Evolutionary conservation across 768 basidiomycete genomes (phyloP).

Genomic region (Gelatoporia subvermispora): DNA sequence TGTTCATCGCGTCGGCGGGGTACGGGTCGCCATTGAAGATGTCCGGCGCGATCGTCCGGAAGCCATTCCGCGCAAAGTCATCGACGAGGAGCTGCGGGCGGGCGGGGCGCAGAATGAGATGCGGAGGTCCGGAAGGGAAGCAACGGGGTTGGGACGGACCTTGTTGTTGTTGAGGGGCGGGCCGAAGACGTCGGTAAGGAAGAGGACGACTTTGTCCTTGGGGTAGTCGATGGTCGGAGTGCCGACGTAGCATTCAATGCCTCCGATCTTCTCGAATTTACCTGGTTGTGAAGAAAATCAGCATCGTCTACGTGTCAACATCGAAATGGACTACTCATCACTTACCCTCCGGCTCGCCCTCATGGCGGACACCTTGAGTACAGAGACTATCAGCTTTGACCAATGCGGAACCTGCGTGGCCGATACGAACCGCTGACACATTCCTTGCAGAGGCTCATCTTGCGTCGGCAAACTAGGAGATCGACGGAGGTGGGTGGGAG

Average conservation of each 20-base stretch:
- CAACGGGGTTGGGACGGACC: no score
- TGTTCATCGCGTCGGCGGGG: slow-evolving; percentile 8
- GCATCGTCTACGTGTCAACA: no score
- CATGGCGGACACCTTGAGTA: slow-evolving; percentile 29
- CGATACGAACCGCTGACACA: slow-evolving; percentile 46
- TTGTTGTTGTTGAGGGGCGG: slow-evolving; percentile 28
- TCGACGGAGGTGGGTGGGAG: background rate
- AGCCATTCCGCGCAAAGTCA: slow-evolving; percentile 29
- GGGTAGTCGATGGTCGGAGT: slow-evolving; percentile 34
- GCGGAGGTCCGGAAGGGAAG: no score
- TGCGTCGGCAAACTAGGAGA: background rate
- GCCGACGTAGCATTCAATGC: slow-evolving; percentile 35
- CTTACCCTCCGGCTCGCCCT: slow-evolving; percentile 32
- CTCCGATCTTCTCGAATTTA: slow-evolving; percentile 28
- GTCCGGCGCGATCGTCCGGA: slow-evolving; percentile 24
- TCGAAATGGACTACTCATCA: no score
- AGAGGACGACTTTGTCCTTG: slow-evolving; percentile 38
- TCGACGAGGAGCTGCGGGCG: slow-evolving; percentile 28
- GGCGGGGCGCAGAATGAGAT: no score
- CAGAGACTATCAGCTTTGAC: no score
- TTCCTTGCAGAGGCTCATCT: slow-evolving; percentile 51
- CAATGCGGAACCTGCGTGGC: no score
- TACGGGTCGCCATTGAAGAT: slow-evolving; percentile 22
- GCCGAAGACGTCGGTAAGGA: slow-evolving; percentile 36
- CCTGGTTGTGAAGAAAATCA: no score